phyloP scores from a whole-genome alignment of 2,329 filamentous ascomycete genomes.

The Cryphonectria naterciae region DNA sequence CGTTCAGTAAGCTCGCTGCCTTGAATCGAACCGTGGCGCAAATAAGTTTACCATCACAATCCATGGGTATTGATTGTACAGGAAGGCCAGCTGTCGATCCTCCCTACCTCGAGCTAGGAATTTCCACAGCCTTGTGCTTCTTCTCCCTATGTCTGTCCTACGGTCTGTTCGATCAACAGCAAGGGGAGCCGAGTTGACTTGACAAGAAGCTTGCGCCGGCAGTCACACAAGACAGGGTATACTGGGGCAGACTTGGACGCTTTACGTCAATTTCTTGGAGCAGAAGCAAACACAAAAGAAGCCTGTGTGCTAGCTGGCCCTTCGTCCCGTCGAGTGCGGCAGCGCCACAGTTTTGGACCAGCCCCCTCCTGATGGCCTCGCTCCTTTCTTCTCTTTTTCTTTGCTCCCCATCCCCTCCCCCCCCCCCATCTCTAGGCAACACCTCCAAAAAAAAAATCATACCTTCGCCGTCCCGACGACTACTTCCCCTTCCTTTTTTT shows the following conservation, averaged over 20 bases:
- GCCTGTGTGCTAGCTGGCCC: background rate
- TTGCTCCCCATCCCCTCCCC: too few relatives aligned
- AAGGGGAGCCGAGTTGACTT: background rate
- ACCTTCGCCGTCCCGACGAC: background rate
- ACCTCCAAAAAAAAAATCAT: background rate
- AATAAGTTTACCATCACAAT: background rate
- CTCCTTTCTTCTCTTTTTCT: too few relatives aligned
- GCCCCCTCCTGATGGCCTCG: background rate
- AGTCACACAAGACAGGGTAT: slow-evolving; percentile 5
- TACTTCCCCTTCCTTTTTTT: background rate
- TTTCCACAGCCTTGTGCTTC: background rate
- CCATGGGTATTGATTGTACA: background rate
- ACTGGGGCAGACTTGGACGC: background rate
- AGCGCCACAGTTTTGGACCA: background rate
- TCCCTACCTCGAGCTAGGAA: too few relatives aligned
- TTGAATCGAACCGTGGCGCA: background rate
- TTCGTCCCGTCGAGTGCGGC: background rate
- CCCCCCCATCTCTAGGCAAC: background rate
- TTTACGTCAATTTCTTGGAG: background rate
- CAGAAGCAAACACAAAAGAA: background rate
- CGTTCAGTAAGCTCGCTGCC: background rate
- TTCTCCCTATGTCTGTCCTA: too few relatives aligned
- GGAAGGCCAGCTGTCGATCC: background rate
- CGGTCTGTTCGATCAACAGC: background rate
- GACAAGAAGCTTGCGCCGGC: background rate